Evolutionary conservation across 2,329 filamentous ascomycete genomes (phyloP), one percentile per base, ranked within the genome.

Genomic region (Tolypocladium endophyticum): DNA sequence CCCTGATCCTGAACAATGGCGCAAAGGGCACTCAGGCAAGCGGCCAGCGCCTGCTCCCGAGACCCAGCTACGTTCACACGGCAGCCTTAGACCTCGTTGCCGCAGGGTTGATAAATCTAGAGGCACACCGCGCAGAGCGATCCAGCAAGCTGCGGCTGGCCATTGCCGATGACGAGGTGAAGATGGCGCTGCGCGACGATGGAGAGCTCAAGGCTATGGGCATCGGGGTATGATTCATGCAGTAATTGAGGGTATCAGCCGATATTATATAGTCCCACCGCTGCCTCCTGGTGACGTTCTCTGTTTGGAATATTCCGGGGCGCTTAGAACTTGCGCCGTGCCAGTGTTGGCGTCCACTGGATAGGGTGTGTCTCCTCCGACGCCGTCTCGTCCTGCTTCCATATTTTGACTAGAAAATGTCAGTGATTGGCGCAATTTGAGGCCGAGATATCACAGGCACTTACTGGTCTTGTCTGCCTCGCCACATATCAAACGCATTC

Each of bases 401-500:
- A 99, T 60, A 99, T 85, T 82, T 99, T 97, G 73, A 97, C 81
- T 86, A 52, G 9, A 58, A 58, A 61, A 7, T 55, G 66, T 75
- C 68, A 73, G 67, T 20, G 54, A 11, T 2, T 3, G n/a, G 2
- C 20, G 8, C 12, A 20, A 23, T 4, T n/a, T n/a, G 50, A 11
- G 18, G 14, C 28, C 7, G 36, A 12, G 11, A 23, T 2, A 4
- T 4, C 36, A 14, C 35, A 7, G n/a, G 14, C 20, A 75, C 81
- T 73, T 71, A 84, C 81, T 96, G 0, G 92, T 96, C 81, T 99
- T 99, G 72, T 99, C 94, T 7, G 92, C 90, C 76, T 99, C 94
- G 54, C 95, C 95, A 25, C 89, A 92, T 64, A 99, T 96, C 66
- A 99, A 78, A 66, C 94, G 84, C 69, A 97, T 71, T 0, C 94